Percentiles rank a stretch among this genome's conserved stretches.
phyloP scores from a whole-genome alignment of 2,329 filamentous ascomycete species.

The Phialophora tarda region DNA sequence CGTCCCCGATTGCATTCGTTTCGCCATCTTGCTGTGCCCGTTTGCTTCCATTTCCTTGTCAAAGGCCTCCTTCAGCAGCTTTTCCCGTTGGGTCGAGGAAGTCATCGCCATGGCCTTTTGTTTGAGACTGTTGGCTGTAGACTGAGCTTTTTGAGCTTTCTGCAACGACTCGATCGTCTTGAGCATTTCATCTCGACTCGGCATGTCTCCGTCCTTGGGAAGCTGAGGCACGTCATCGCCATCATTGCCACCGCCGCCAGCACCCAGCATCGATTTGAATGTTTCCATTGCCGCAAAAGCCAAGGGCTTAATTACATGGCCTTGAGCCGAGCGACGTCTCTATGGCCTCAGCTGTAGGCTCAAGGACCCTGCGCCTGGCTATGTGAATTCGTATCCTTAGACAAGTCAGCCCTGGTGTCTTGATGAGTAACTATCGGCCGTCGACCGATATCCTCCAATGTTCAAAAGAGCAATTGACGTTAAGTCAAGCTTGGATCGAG shows the following conservation, averaged over 20 bases:
- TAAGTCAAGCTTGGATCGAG: background rate
- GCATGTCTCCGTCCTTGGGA: conserved; percentile 8
- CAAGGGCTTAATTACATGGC: background rate
- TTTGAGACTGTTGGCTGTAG: conserved; percentile 30
- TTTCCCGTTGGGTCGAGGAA: conserved; percentile 28
- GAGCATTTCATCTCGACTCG: conserved; percentile 27
- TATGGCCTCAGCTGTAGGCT: background rate
- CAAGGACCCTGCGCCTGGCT: background rate
- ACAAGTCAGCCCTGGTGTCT: background rate
- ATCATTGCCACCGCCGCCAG: conserved; percentile 1
- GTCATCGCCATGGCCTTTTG: conserved; percentile 31
- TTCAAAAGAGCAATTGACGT: background rate
- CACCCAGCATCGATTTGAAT: conserved; percentile 7
- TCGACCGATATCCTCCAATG: background rate
- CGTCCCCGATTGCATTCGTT: conserved; percentile 30
- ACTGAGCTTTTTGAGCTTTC: conserved; percentile 33
- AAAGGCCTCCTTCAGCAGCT: conserved; percentile 32
- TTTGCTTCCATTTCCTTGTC: conserved; percentile 35
- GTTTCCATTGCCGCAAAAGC: conserved; percentile 10
- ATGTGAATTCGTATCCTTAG: background rate
- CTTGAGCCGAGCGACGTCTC: background rate
- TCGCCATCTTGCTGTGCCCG: conserved; percentile 35
- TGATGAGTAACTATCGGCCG: background rate
- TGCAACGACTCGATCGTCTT: conserved; percentile 31
- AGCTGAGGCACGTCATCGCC: background rate